Base-by-base conservation (phyloP, 2,329 filamentous ascomycete species). In the Aspergillus melleus region DNA sequence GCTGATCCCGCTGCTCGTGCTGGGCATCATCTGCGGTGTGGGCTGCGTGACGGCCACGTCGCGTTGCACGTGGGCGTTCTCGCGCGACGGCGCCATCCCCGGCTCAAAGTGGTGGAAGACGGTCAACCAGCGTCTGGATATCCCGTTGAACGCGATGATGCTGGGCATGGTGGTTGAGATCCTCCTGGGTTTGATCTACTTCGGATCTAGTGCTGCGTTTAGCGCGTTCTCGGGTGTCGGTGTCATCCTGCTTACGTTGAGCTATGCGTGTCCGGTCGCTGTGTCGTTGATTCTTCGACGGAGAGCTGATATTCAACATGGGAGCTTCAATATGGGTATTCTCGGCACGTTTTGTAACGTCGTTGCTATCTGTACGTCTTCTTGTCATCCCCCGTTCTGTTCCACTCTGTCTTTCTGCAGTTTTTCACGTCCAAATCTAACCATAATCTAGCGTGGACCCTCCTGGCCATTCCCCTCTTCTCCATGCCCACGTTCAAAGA, bases 151-250 rank as follows among this genome's bases (percentile, higher is more conserved):
- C 79, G 88, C 87, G 0, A 80, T 92, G 16, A 76, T 86, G 4
- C 79, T 93, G 2, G 89, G 88, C 0, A 88, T 89, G 0, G 70
- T 81, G 0, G 84, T 92, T 52, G 88, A 90, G 72, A 89, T 87
- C 65, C 75, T 90, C 19, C 83, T 93, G 0, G 90, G 89, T 0
- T 81, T 89, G 60, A 91, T 92, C 72, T 92, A 90, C 78, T 91
- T 92, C 64, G 90, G 90, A n/a, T 90, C 87, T 1, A 83, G 85
- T 0, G 88, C 89, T 0, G 90, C 90, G 0, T 93, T 92, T 79
- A 89, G 88, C 77, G 87, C 86, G n/a, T 92, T 92, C 73, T 92
- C 89, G 0, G 89, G 89, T 49, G 89, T 91, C 0, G 90, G 89
- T 2, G 92, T 90, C 11, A 91, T 92, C 71, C 91, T 89, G 65